Base-by-base conservation (phyloP, 2,329 filamentous ascomycete genomes). In the Coniochaeta prunicola region DNA sequence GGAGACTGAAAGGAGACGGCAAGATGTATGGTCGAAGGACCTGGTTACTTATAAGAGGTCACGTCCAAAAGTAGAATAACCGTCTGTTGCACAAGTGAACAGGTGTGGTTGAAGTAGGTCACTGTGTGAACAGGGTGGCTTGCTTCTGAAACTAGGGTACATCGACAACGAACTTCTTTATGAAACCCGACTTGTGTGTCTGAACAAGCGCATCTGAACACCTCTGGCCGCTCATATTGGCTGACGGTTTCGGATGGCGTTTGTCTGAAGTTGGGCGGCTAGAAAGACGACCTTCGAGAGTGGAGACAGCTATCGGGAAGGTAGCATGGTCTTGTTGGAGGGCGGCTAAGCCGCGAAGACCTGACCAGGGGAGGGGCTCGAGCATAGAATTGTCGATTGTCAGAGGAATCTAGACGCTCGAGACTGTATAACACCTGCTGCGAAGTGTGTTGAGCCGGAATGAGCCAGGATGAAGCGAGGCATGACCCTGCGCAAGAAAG, bases 151-250 rank as follows among this genome's bases (percentile, higher is more conserved):
- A 70, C 69, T 63, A 70, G 66, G 64, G 68, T 63, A 66, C 66
- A 69, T 64, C 61, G 64, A 67, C 65, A 64, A 66, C 67, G 66
- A 67, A 67, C 64, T 68, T 63, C 63, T n/a, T 21, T 30, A 74
- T 82, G 80, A 83, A 83, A 84, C 80, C 68, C 64, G 66, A 69
- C 69, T 70, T 62, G 71, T 76, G 80, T 82, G 71, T 82, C 78
- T 75, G 71, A 78, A 77, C 65, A 66, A 68, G 66, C 70, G 69
- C 71, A 73, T 72, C 66, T 70, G 66, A 64, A 62, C 67, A 62
- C 63, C 70, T 76, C 65, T 70, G 73, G 71, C 71, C 69, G 69
- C 72, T 73, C 74, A 78, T 75, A 83, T 82, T 83, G 80, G 80
- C 74, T 76, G 69, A 67, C 64, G 63, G 66, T 66, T 67, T 71